Percentiles rank a stretch among this genome's conserved stretches.
These are phyloP conservation scores for Leishmania tropica DNA, from an alignment of 208 protist species.

Conservation along the genomic window DNA sequence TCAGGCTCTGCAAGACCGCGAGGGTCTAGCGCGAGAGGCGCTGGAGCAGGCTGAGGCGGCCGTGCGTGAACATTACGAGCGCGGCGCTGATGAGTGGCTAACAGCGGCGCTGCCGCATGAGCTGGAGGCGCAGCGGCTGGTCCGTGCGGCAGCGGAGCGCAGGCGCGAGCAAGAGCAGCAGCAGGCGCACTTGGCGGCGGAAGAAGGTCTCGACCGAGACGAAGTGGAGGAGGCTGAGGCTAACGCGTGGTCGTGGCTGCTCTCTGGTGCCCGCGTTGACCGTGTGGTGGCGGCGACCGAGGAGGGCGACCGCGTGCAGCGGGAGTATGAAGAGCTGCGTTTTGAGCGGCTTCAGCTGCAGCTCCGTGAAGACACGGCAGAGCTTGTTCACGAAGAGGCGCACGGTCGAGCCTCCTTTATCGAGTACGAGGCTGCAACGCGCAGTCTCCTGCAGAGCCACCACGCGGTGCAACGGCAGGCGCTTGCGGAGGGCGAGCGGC, in stretches of 20 bases:
- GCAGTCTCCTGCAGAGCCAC: slow-evolving; percentile 14
- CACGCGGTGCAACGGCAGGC: slow-evolving; percentile 12
- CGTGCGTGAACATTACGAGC: slow-evolving; percentile 29
- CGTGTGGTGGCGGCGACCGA: slow-evolving; percentile 35
- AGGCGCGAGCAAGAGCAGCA: background rate
- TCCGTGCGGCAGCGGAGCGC: slow-evolving; percentile 13
- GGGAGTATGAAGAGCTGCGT: slow-evolving; percentile 31
- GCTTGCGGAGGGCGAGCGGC: slow-evolving; percentile 17
- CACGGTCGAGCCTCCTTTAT: slow-evolving; percentile 11
- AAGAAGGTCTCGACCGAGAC: slow-evolving; percentile 9
- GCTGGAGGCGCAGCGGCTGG: slow-evolving; percentile 4
- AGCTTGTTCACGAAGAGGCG: slow-evolving; percentile 31
- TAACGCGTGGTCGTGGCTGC: slow-evolving; percentile 28
- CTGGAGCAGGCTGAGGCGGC: slow-evolving; percentile 22
- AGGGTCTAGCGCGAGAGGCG: slow-evolving; percentile 29
- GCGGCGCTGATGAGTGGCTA: slow-evolving; percentile 22
- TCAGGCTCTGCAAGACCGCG: slow-evolving; percentile 17
- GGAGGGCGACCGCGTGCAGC: slow-evolving; percentile 39
- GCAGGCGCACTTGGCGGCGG: background rate
- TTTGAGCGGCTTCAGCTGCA: slow-evolving; percentile 5
- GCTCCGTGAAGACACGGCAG: slow-evolving; percentile 15
- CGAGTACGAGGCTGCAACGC: slow-evolving; percentile 26
- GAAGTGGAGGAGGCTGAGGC: slow-evolving; percentile 17
- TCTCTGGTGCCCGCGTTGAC: slow-evolving; percentile 26
- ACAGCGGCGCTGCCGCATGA: slow-evolving; percentile 8